Evolutionary conservation across 306 rosid genomes (phyloP), one percentile per base, ranked within the genome.

Genomic region (Corylus avellana): DNA sequence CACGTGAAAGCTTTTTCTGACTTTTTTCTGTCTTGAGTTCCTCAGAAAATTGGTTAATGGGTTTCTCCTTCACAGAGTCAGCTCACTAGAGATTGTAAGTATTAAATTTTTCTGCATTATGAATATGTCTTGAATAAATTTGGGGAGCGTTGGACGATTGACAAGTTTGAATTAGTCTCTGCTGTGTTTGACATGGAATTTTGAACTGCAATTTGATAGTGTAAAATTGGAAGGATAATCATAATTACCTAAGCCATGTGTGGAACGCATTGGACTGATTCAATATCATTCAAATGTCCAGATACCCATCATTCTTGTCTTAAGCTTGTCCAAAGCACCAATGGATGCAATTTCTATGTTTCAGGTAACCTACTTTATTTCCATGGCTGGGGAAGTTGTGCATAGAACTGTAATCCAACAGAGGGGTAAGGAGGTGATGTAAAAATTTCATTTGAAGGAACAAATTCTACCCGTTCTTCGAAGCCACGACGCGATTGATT

Each of bases 21-120:
- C 53, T 74, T 62, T n/a, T 16, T 44, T 80, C 48, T 69, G 22
- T n/a, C 59, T 57, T 73, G 8, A 35, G 7, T 50, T 74, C 39
- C 58, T 73, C 76, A 85, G 89, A 56, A 84, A 85, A 12, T 47
- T 78, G 77, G 68, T 72, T n/a, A 82, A 87, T 75, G 90, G 86
- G 13, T 87, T 90, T 84, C 88, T 90, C 59, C 92, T 88, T 71
- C 91, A 87, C 63, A 83, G 80, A 84, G 85, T 89, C 76, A 75
- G 85, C 88, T 35, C 92, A 0, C 44, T 82, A 48, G 86, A 88
- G 78, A 75, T 87, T 74, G 94, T 88, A 82, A 46, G 92, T n/a
- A 27, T 58, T 79, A 59, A 70, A 59, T 67, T 39, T 78, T 7
- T 73, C 1, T 37, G 62, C 61, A 63, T 72, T 25, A 42, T 79